These are phyloP conservation scores for Plasmodium gallinaceum DNA, from an alignment of 169 alveolate species.

Conservation along the genomic window DNA sequence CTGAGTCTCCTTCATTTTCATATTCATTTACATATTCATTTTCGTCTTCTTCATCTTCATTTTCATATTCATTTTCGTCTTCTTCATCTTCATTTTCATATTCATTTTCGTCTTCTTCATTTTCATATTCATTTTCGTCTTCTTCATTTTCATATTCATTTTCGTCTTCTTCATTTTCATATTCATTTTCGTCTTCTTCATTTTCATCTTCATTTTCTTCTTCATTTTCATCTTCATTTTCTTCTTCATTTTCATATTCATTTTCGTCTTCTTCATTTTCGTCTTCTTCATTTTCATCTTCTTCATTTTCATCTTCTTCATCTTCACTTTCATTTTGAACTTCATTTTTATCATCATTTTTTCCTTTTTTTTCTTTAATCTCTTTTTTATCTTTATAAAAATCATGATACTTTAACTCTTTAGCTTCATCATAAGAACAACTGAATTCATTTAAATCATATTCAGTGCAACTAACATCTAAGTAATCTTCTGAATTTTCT, in stretches of 20 bases:
- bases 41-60: neutral
- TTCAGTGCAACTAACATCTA: constrained; percentile 17
- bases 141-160: neutral
- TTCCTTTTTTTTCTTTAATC: constrained; percentile 19
- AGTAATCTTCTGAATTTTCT: neutral
- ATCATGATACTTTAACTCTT: constrained; percentile 17
- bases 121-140: constrained; percentile 29
- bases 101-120: constrained; percentile 81
- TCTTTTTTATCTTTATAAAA: constrained; percentile 26
- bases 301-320: constrained; percentile 75
- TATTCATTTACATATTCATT: too few species aligned
- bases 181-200: neutral
- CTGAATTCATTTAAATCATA: constrained; percentile 46
- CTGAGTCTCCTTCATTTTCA: constrained; percentile 77
- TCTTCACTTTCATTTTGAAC: constrained; percentile 2
- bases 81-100: constrained; percentile 79
- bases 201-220: constrained; percentile 1
- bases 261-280: constrained; percentile 63
- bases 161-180: neutral
- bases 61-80: neutral
- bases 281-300: constrained; percentile 44
- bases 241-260: neutral
- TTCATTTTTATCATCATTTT: constrained; percentile 11
- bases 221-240: constrained; percentile 1
- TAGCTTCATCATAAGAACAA: constrained; percentile 8